Evolutionary conservation across 2,329 filamentous ascomycete genomes (phyloP).

Genomic region (Xylariaceae sp.): DNA sequence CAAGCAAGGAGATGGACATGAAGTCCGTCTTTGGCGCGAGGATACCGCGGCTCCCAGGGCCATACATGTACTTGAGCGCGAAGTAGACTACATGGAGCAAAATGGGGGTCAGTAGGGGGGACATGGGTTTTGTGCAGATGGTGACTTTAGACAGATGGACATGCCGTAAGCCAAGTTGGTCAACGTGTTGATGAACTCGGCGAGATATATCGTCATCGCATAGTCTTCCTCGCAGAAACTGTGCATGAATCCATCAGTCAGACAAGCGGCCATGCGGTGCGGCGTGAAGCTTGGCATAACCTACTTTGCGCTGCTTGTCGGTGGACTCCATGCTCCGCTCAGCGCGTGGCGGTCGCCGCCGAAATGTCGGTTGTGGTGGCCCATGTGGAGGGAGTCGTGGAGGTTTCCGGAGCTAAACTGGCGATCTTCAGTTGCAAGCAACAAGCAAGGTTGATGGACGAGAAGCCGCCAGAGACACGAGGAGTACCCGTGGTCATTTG

Average conservation of each 20-base stretch:
- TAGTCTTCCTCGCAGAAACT: slow-evolving; percentile 45
- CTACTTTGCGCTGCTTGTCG: slow-evolving; percentile 33
- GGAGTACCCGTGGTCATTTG: no score
- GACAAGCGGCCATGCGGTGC: no score
- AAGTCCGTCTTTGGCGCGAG: slow-evolving; percentile 29
- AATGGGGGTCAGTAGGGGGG: background rate
- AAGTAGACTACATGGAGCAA: slow-evolving; percentile 33
- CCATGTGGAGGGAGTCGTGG: no score
- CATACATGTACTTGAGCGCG: slow-evolving; percentile 31
- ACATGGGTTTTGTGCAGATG: background rate
- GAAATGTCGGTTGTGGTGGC: slow-evolving; percentile 30
- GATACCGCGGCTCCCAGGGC: slow-evolving; percentile 22
- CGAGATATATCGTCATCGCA: slow-evolving; percentile 41
- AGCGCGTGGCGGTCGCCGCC: slow-evolving; percentile 26
- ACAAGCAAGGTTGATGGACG: no score
- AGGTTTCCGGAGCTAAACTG: no score
- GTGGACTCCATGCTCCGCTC: slow-evolving; percentile 30
- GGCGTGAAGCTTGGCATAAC: slow-evolving; percentile 3
- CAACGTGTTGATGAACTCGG: slow-evolving; percentile 45
- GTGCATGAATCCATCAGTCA: background rate
- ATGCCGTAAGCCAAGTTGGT: slow-evolving; percentile 43
- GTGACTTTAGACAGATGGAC: slow-evolving; percentile 3
- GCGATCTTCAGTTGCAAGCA: no score
- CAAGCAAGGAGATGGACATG: slow-evolving; percentile 32
- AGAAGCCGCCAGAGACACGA: no score